These are phyloP conservation scores for Drosera spatulata DNA, from an alignment of 179 eudicot genomes.

Conservation along the genomic window DNA sequence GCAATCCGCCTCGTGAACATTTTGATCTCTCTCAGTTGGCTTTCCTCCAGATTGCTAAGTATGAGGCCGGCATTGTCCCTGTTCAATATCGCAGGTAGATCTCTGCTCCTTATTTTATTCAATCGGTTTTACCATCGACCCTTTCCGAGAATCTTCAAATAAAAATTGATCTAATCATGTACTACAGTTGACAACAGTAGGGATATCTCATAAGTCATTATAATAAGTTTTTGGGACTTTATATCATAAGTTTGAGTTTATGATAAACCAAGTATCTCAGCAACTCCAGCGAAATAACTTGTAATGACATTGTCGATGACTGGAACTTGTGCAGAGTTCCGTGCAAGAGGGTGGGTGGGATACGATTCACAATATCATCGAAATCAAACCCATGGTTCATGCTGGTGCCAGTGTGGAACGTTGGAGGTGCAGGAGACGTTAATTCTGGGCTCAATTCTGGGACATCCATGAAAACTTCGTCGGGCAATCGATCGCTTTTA, in stretches of 20 bases:
- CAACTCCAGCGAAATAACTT: no score
- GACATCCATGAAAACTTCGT: slow-evolving; percentile 22
- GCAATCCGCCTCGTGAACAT: slow-evolving; percentile 56
- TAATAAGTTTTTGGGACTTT: no score
- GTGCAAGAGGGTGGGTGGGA: slow-evolving; percentile 43
- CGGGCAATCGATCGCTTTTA: slow-evolving; percentile 35
- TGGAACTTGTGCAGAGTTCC: slow-evolving; percentile 35
- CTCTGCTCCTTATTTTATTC: no score
- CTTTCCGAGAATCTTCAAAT: no score
- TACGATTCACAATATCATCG: slow-evolving; percentile 34
- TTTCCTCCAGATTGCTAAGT: slow-evolving; percentile 38
- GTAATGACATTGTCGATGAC: no score
- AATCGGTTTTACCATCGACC: no score
- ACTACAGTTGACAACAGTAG: no score
- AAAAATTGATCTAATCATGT: no score
- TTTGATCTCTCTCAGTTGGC: slow-evolving; percentile 63
- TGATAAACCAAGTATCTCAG: no score
- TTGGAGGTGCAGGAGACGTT: slow-evolving; percentile 57
- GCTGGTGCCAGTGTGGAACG: slow-evolving; percentile 43
- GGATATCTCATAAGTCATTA: no score
- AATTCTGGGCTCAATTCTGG: slow-evolving; percentile 58
- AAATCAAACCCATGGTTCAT: slow-evolving; percentile 45
- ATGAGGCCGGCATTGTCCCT: slow-evolving; percentile 51
- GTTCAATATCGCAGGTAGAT: slow-evolving; percentile 52
- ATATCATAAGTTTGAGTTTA: no score